A percentile compares a stretch with the other conserved stretches of the same genome.
phyloP scores from a whole-genome alignment of 805 yeast genomes.

The Saccharomycopsis malanga region DNA sequence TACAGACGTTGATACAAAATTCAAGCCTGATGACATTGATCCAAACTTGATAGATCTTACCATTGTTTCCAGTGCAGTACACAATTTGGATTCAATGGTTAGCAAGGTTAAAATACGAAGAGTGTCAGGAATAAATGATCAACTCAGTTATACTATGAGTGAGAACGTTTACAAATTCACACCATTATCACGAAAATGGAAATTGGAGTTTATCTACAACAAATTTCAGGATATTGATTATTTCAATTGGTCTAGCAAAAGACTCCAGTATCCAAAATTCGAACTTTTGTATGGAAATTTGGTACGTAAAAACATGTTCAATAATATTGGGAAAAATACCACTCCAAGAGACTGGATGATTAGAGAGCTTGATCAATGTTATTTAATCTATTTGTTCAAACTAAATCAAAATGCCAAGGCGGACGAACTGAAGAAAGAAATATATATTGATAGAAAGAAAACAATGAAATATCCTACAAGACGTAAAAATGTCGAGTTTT shows the following conservation, averaged over 20 bases:
- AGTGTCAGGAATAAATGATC: conserved; percentile 7
- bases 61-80: not conserved
- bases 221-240: not conserved
- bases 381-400: conserved; percentile 3
- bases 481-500: not conserved
- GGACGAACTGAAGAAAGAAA: not conserved
- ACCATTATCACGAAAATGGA: conserved; percentile 8
- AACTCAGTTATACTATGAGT: not conserved
- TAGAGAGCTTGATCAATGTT: conserved; percentile 14
- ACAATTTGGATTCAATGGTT: not conserved
- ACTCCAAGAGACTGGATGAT: conserved; percentile 4
- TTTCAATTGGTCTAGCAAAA: not conserved
- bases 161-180: not conserved
- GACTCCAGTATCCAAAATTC: conserved; percentile 3
- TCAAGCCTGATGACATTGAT: conserved; percentile 1
- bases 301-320: not conserved
- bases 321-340: not conserved
- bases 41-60: not conserved
- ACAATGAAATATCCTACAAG: conserved; percentile 4
- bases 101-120: not conserved
- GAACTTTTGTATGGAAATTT: not conserved
- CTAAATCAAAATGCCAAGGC: not conserved
- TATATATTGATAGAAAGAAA: conserved; percentile 10
- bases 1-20: conserved; percentile 4
- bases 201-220: not conserved